Base-by-base conservation (phyloP, 495 filamentous ascomycete genomes). In the Aspergillus carlsbadensis region DNA sequence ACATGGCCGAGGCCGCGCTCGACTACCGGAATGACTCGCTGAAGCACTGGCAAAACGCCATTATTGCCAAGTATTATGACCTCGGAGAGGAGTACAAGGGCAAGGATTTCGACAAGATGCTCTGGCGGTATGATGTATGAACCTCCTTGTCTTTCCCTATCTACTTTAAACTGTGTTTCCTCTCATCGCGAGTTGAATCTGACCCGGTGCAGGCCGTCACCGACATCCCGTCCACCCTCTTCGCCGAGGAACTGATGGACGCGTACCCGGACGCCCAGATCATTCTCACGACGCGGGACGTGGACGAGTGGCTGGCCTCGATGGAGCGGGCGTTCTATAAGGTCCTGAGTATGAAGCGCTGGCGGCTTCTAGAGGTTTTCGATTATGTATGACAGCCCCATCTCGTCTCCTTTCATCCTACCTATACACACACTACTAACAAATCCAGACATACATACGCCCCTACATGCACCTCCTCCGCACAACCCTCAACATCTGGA, bases 181-280 rank as follows among this genome's bases (percentile, higher is more conserved):
- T 37, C 26, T 5, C 5, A 37, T 6, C 35, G 35, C 17, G 10
- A 44, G 22, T 10, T 22, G 10, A 15, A n/a, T 1, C 2, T 24
- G 15, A 31, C 36, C 3, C 14, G 24, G 3, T 14, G 1, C 8
- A 58, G 56, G 56, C 56, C 13, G 41, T 54, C 6, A 46, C 31
- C 1, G 56, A 54, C 22, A 10, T 49, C 14, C 56, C 56, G 6
- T 29, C 21, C 5, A 40, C 33, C 14, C 48, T 51, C 21, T 59
- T 59, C 34, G 42, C 33, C 21, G 34, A 47, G 10, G 57, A 55
- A 10, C 37, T 60, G 6, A 50, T 55, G 14, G 10, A 45, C 21
- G 57, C 51, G 10, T 60, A 60, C 29, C 57, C 57, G 6, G 44
- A 50, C 21, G 57, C 57, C 8, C 51, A 51, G 13, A 43, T 55